Evolutionary conservation across 176 grass and related monocot genomes (phyloP).

Genomic region (Neostapfia colusana): DNA sequence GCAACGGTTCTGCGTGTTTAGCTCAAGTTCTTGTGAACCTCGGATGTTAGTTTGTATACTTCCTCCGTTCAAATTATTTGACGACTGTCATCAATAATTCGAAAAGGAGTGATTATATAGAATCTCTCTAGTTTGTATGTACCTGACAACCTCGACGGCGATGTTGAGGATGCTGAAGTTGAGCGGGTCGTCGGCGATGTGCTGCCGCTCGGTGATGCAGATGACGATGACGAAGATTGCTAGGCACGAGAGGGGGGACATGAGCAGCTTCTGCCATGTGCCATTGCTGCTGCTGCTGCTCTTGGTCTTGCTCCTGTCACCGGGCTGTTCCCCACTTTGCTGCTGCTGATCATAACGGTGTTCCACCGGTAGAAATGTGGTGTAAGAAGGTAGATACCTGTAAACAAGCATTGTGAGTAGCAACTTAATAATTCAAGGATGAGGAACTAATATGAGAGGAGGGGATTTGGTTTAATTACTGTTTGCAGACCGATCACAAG

Average conservation of each 20-base stretch:
- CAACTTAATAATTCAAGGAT: not conserved
- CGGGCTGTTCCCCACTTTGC: not conserved
- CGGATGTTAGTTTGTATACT: not conserved
- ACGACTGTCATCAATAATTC: too few species aligned
- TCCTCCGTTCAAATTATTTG: too few species aligned
- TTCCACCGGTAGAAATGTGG: slow-evolving; percentile 41
- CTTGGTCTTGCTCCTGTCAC: slow-evolving; percentile 1
- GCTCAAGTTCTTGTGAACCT: not conserved
- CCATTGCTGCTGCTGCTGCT: not conserved
- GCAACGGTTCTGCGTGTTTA: not conserved
- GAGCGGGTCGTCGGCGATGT: slow-evolving; percentile 54
- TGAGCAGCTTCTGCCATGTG: slow-evolving; percentile 42
- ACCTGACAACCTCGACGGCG: slow-evolving; percentile 65
- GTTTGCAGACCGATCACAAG: not conserved
- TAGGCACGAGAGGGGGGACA: slow-evolving; percentile 57
- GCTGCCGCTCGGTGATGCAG: slow-evolving; percentile 66
- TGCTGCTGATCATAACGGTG: not conserved
- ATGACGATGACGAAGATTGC: slow-evolving; percentile 54
- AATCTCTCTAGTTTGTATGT: not conserved
- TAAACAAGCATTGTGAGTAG: not conserved
- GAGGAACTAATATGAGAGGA: not conserved
- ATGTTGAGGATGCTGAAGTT: slow-evolving; percentile 73
- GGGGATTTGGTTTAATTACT: not conserved
- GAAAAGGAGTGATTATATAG: too few species aligned
- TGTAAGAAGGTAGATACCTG: slow-evolving; percentile 78